A percentile compares a stretch with the other conserved stretches of the same genome.
These are phyloP conservation scores for Stentor roeselii DNA, from an alignment of 73 alveolate genomes.

Conservation along the genomic window DNA sequence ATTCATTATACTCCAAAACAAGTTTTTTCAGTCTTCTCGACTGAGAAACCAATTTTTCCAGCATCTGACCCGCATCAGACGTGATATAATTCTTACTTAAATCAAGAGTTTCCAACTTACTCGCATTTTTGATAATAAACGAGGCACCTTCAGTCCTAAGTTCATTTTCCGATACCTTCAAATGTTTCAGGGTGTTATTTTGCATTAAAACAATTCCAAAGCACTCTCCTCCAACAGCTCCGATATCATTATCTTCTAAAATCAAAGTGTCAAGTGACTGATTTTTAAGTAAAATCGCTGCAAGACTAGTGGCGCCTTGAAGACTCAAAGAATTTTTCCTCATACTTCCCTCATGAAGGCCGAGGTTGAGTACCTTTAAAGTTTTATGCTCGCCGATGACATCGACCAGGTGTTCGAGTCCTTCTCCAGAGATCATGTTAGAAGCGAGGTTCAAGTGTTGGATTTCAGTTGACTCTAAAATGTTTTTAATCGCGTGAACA, in stretches of 20 bases:
- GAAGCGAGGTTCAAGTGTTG: constrained; percentile 80
- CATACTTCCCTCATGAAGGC: constrained; percentile 93
- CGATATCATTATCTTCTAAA: constrained; percentile 90
- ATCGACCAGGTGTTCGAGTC: constrained; percentile 86
- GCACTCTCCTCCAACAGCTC: constrained; percentile 96
- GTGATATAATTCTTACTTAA: constrained; percentile 84
- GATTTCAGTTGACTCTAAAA: constrained; percentile 69
- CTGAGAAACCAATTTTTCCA: constrained; percentile 69
- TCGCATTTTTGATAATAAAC: constrained; percentile 84
- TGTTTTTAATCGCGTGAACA: constrained; percentile 90
- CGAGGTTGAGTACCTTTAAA: constrained; percentile 84
- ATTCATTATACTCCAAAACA: constrained; percentile 83
- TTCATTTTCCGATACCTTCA: constrained; percentile 91
- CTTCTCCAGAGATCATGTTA: constrained; percentile 94
- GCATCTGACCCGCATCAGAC: constrained; percentile 84
- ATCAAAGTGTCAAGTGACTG: constrained; percentile 75
- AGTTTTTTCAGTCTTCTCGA: constrained; percentile 72
- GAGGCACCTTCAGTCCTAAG: constrained; percentile 94
- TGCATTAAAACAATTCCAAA: constrained; percentile 91
- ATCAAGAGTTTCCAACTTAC: constrained; percentile 67
- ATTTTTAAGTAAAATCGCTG: constrained; percentile 85
- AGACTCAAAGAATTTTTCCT: constrained; percentile 92
- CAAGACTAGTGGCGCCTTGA: constrained; percentile 92
- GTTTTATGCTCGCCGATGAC: constrained; percentile 77
- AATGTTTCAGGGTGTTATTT: constrained; percentile 73